Evolutionary conservation across 163 green algal species (phyloP), one percentile per base, ranked within the genome.

Genomic region (Volvox carteri): DNA sequence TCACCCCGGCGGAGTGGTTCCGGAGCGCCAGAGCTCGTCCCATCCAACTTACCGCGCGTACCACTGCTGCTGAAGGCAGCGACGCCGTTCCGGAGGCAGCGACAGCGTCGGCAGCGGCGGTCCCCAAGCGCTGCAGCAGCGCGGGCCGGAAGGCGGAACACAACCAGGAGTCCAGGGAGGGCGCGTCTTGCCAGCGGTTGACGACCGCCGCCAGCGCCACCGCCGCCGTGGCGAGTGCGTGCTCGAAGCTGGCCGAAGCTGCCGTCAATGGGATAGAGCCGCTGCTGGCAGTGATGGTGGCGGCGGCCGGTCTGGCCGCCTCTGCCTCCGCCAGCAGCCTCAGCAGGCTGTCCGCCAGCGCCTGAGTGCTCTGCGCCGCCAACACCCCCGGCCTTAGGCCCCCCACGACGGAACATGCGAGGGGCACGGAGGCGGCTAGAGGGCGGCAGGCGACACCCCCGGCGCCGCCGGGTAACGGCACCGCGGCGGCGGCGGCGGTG

Each of bases 1-100:
- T 12, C 25, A 79, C 46, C 30, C 42, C 28, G 1, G 58, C 23
- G 12, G 81, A 7, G 75, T 87, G 79, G 79, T 56, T 80, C 6
- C 79, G 79, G 42, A 91, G 67, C 35, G 87, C 87, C 58, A 91
- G 72, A 0, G 72, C 87, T 0, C 87, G 79, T 4, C 65, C 87
- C 25, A 89, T 42, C 86, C 86, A 91, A 2, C 75, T 77, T 37
- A 41, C 84, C 30, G 72, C 84, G 14, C 33, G 48, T 1, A 50
- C 72, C 48, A 48, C 39, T 12, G 68, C 50, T 1, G 14, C 48
- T 21, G 65, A 23, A 67, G 42, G n/a, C n/a, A 9, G 37, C 30
- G 46, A 28, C 18, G 50, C 48, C 12, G 48, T 30, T 18, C 5
- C 48, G 16, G n/a, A n/a, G 23, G 33, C 46, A 12, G n/a, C 75